Base-by-base conservation (phyloP, 2,329 filamentous ascomycete species). In the Penicillium sp. region DNA sequence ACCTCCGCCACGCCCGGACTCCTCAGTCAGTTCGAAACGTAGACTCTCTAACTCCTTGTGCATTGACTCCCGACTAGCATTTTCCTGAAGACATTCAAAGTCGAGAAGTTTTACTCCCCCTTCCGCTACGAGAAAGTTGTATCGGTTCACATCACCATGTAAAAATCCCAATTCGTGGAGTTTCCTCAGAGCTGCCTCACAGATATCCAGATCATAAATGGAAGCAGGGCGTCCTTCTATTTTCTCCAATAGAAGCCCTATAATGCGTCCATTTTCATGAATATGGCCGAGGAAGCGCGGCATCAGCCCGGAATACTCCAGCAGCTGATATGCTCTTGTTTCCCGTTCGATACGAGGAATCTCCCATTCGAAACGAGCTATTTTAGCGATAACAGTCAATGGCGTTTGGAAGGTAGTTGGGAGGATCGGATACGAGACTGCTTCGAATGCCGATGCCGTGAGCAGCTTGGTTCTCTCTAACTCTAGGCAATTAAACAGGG, bases 91-190 rank as follows among this genome's bases (percentile, higher is more conserved):
- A n/a, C 31, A 21, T 45, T 57, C 48, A 47, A 51, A 51, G 36
- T 51, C 49, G 13, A 42, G 25, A 23, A 42, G 25, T 42, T 42
- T 43, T 10, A 42, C 19, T 27, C 49, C 38, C n/a, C 8, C 38
- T 19, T 33, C 49, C 49, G 38, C 25, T 5, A 74, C 62, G 47
- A 78, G 57, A 60, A 77, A 77, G 61, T 75, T 78, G 54, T 76
- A 68, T 53, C 69, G 67, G 60, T 78, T 77, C 35, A 71, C 65
- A 61, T 77, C 76, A 15, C 73, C 71, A 64, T 77, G 73, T 31
- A 73, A 27, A 44, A 75, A 39, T 4, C 49, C 58, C 25, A 62
- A 49, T 38, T 36, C 39, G 45, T 60, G 45, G 12, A 62, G 54
- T 35, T 63, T 65, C 50, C 53, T 33, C 31, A 75, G 39, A 58